Evolutionary conservation across 1,139 yeast species (phyloP).

Genomic region (Barnettozyma hawaiiensis): DNA sequence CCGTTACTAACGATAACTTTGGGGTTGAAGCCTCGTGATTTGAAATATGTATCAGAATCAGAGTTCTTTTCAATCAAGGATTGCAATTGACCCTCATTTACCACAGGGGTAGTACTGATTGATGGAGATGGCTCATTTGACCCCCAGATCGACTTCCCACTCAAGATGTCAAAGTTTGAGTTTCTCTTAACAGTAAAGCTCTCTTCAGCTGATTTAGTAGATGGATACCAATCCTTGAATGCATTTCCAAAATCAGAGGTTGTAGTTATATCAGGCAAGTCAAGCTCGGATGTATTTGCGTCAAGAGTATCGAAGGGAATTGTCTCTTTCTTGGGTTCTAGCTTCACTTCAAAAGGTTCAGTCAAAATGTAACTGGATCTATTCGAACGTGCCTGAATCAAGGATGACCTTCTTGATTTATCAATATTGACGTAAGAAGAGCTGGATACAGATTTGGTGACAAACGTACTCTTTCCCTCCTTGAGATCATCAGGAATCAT

Average conservation of each 20-base stretch:
- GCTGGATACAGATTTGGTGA: conserved; percentile 21
- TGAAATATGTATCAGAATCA: conserved; percentile 15
- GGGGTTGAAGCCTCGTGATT: conserved; percentile 15
- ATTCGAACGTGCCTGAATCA: not conserved
- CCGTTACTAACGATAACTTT: conserved; percentile 17
- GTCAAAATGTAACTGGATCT: not conserved
- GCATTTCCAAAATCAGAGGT: conserved; percentile 26
- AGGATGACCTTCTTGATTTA: conserved; percentile 8
- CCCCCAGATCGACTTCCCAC: conserved; percentile 23
- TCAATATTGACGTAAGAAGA: conserved; percentile 13
- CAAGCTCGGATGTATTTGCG: conserved; percentile 10
- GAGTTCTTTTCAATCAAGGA: conserved; percentile 12
- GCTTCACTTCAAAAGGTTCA: conserved; percentile 9
- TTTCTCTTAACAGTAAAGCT: not conserved
- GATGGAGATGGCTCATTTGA: conserved; percentile 7
- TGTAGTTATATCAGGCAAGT: conserved; percentile 21
- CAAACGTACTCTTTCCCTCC: conserved; percentile 14
- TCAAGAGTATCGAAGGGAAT: conserved; percentile 5
- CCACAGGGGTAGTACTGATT: conserved; percentile 8
- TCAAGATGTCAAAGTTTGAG: conserved; percentile 5
- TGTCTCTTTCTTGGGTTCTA: not conserved
- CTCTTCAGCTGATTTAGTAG: not conserved
- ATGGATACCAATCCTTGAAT: conserved; percentile 22
- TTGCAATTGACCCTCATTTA: conserved; percentile 17
- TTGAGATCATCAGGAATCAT: conserved; percentile 7